These are phyloP conservation scores for Linnemannia zychae DNA, from an alignment of 192 early-diverging fungal genomes.

Conservation along the genomic window DNA sequence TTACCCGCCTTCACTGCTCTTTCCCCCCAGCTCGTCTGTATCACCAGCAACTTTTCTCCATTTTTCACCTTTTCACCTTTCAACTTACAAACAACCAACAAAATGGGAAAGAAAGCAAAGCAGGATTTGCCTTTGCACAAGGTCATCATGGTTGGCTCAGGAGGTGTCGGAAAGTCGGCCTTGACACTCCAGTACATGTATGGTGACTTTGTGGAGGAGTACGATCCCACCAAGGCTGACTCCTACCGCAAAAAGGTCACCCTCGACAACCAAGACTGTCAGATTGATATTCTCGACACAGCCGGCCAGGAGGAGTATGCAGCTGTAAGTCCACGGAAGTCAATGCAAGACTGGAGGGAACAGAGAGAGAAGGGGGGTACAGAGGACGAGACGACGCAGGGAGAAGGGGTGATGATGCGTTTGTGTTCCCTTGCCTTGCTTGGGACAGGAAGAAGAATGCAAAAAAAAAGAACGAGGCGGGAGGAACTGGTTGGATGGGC, in stretches of 20 bases:
- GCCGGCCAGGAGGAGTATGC: conserved; percentile 94
- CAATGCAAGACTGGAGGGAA: neutral
- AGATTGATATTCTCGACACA: conserved; percentile 93
- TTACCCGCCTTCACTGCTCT: neutral
- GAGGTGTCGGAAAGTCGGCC: conserved; percentile 93
- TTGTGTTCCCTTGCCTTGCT: conserved; percentile 1
- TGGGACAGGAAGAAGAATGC: neutral
- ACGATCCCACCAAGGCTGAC: conserved; percentile 95
- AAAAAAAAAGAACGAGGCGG: neutral
- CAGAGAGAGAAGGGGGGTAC: neutral
- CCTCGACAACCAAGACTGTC: conserved; percentile 81
- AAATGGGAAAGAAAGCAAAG: conserved; percentile 79
- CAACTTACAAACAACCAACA: neutral
- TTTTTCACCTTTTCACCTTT: neutral
- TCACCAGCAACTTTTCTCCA: neutral
- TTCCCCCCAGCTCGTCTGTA: neutral
- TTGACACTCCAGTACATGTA: conserved; percentile 93
- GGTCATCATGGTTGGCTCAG: conserved; percentile 93
- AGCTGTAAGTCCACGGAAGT: conserved; percentile 64
- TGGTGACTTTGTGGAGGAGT: conserved; percentile 95
- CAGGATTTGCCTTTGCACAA: conserved; percentile 85
- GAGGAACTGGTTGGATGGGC: neutral
- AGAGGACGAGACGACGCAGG: neutral
- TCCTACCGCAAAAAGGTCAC: conserved; percentile 88
- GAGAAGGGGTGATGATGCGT: neutral